Evolutionary conservation across 2,329 filamentous ascomycete genomes (phyloP).

Genomic region (Aspergillus sp.): DNA sequence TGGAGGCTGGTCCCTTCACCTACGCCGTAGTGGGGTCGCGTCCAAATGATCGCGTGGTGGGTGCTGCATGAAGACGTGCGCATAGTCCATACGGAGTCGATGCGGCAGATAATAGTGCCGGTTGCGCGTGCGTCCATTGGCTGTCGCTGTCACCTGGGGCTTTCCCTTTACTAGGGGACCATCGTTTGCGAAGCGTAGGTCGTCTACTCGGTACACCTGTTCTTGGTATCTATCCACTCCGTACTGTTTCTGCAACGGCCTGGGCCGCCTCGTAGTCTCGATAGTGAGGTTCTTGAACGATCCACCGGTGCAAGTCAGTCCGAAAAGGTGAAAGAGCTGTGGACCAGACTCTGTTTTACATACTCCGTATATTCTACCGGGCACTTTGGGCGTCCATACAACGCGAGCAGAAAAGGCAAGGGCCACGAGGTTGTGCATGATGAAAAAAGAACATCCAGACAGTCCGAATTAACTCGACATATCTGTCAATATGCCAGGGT

Average conservation of each 20-base stretch:
- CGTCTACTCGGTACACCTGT: too few species aligned
- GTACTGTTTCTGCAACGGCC: slow-evolving; percentile 1
- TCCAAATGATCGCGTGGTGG: not conserved
- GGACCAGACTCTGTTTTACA: not conserved
- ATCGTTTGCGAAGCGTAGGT: too few species aligned
- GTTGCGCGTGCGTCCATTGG: too few species aligned
- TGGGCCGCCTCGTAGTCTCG: slow-evolving; percentile 4
- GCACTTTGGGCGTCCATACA: too few species aligned
- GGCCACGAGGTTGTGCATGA: not conserved
- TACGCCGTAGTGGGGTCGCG: not conserved
- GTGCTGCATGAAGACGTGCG: not conserved
- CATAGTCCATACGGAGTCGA: not conserved
- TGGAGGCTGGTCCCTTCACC: not conserved
- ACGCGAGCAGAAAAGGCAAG: not conserved
- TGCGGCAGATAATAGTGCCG: not conserved
- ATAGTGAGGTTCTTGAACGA: slow-evolving; percentile 3
- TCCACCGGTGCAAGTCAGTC: not conserved
- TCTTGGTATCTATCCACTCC: too few species aligned
- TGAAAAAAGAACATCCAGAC: too few species aligned
- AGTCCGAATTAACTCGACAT: too few species aligned
- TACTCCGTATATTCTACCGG: too few species aligned
- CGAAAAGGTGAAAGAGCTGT: slow-evolving; percentile 2
- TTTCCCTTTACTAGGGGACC: too few species aligned
- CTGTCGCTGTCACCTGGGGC: too few species aligned
- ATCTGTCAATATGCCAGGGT: not conserved